These are phyloP conservation scores for Echinosphaeria canescens DNA, from an alignment of 2,329 filamentous ascomycete species.

Conservation along the genomic window DNA sequence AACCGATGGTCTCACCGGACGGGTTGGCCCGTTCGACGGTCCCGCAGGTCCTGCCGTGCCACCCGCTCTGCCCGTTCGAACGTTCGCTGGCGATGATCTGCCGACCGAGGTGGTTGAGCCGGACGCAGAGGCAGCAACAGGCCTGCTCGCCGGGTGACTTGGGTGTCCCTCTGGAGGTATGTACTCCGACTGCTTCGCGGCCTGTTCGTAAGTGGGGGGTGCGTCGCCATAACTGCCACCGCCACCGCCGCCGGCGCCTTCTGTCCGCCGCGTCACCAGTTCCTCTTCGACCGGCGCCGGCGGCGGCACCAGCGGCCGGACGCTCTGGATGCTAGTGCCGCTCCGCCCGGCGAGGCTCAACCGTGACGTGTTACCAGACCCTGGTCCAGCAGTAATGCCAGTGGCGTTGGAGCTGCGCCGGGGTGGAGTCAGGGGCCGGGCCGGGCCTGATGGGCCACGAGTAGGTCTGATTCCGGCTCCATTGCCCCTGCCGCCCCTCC, in stretches of 20 bases:
- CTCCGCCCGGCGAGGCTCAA: not conserved
- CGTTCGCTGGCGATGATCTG: no score
- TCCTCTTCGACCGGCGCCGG: not conserved
- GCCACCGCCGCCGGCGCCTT: constrained; percentile 12
- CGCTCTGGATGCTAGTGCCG: not conserved
- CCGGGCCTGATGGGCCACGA: not conserved
- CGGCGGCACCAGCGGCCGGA: constrained; percentile 1
- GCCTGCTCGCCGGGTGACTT: constrained; percentile 20
- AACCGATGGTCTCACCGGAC: no score
- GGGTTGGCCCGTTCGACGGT: no score
- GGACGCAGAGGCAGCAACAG: constrained; percentile 3
- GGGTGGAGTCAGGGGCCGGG: not conserved
- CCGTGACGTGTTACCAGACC: no score
- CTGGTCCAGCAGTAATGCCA: no score
- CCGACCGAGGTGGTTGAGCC: no score
- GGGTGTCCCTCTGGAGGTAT: constrained; percentile 28
- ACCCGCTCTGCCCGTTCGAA: no score
- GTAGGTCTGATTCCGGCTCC: not conserved
- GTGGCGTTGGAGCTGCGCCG: not conserved
- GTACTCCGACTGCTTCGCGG: constrained; percentile 26
- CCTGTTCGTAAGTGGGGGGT: constrained; percentile 35
- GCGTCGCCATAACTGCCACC: constrained; percentile 24
- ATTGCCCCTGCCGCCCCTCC: constrained; percentile 1
- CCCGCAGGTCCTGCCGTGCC: no score
- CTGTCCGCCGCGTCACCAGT: constrained; percentile 18